Evolutionary conservation across 2,329 filamentous ascomycete species (phyloP), one percentile per base, ranked within the genome.

Genomic region (Laburnicola sp.): DNA sequence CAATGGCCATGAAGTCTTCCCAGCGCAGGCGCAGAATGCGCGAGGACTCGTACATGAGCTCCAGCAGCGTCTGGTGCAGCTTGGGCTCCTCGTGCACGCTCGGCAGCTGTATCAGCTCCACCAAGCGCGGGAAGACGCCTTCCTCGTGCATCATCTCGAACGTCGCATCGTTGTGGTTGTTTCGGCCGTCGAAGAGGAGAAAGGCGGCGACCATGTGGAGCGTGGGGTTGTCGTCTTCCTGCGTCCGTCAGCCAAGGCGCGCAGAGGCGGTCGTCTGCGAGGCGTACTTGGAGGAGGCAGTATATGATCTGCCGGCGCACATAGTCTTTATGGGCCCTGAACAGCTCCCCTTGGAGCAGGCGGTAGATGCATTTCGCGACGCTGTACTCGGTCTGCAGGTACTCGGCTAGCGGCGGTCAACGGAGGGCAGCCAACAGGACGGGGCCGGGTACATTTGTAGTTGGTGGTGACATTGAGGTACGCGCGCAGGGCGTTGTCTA

Each of bases 21-120:
- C 82, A 76, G 48, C 83, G 86, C 53, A 99, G 76, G 56, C 86
- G 83, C 73, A 97, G 91, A 70, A 97, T 91, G 54, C 95, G 84
- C 38, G 91, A 92, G 88, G 97, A 97, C 77, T 97, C 94, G 74
- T 96, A 99, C 69, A 97, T 82, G 50, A 99, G 77, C 73, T 97
- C 89, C 64, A 99, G 80, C 45, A 97, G 78, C 55, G 94, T 76
- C 31, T 88, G 85, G 74, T 97, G 90, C 54, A 97, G 78, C 45
- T 84, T 81, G 23, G 83, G 80, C 66, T 92, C 87, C 39, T 84
- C 78, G 34, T 86, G 81, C 58, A 75, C 72, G 44, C 80, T 81
- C 55, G 82, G 81, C 37, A 78, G 80, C 65, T 86, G 82, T 63
- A 97, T 86, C 59, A 99, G 78, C 57, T 96, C 90, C 28, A 97